These are phyloP conservation scores for Aspergillus awamori DNA, from an alignment of 2,329 filamentous ascomycete species.

Conservation along the genomic window DNA sequence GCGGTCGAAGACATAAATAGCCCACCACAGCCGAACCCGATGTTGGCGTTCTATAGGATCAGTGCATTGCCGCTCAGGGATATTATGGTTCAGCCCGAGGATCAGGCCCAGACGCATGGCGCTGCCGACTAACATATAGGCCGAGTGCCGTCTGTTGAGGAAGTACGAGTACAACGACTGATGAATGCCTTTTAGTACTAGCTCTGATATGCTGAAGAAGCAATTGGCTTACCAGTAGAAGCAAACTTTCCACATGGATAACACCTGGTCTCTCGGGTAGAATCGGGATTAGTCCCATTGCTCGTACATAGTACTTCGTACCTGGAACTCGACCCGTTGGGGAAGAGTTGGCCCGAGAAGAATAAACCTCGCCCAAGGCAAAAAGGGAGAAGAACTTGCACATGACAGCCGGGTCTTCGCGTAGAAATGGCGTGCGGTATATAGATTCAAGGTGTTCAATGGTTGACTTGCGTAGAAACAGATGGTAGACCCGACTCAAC, in stretches of 20 bases:
- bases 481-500: slow-evolving; percentile 34
- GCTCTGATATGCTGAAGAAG: background rate
- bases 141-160: slow-evolving; percentile 31
- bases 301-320: slow-evolving; percentile 41
- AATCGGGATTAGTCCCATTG: slow-evolving; percentile 42
- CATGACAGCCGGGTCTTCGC: slow-evolving; percentile 34
- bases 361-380: slow-evolving; percentile 47
- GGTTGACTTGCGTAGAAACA: slow-evolving; percentile 36
- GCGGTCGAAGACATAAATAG: slow-evolving; percentile 39
- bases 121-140: slow-evolving; percentile 35
- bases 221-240: slow-evolving; percentile 33
- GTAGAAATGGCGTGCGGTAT: slow-evolving; percentile 26
- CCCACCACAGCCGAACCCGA: slow-evolving; percentile 37
- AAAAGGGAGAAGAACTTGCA: slow-evolving; percentile 49
- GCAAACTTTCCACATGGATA: slow-evolving; percentile 44
- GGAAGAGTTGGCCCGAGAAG: slow-evolving; percentile 30
- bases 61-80: slow-evolving; percentile 30
- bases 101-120: slow-evolving; percentile 44
- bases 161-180: slow-evolving; percentile 32
- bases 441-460: slow-evolving; percentile 38
- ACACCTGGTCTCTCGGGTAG: slow-evolving; percentile 45
- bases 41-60: slow-evolving; percentile 38
- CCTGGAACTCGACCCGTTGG: slow-evolving; percentile 38
- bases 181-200: background rate
- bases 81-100: slow-evolving; percentile 45